Base-by-base conservation (phyloP, 192 early-diverging fungal species). In the Endogone sp. region DNA sequence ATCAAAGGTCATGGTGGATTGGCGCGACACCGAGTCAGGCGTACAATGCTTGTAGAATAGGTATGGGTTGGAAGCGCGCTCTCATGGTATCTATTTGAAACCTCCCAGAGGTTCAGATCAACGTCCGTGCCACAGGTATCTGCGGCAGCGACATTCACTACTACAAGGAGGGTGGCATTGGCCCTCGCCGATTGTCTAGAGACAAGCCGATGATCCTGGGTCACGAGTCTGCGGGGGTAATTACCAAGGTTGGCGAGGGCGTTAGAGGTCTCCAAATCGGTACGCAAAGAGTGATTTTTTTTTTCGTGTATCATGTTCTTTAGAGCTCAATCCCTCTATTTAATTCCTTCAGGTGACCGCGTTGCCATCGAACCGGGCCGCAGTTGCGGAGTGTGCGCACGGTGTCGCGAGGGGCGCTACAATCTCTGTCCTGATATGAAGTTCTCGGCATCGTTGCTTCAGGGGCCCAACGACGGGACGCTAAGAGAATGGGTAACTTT, bases 321-420 rank as follows among this genome's bases (percentile, higher is more conserved):
- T 11, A n/a, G 11, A 11, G 55, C 11, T n/a, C 55, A n/a, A 56
- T n/a, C 11, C 37, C 37, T 49, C 16, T 49, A 49, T 49, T n/a
- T n/a, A n/a, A 1, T 16, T 16, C 16, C 0, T 60, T 10, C 27
- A 60, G 59, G 59, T 28, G 75, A 77, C 54, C 28, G 56, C 22
- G 75, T 77, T n/a, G 70, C 67, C 2, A 65, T 77, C 32, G 75
- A 77, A 59, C 74, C 74, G 26, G 71, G 70, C 3, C 29, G n/a
- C 27, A 64, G 57, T 23, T 77, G 67, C 44, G 60, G 56, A 28
- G 64, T 16, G 3, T 72, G 69, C 37, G 55, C 62, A 16, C 71
- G 62, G n/a, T 73, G 70, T 49, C 32, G 49, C 44, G 30, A 59
- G 22, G 70, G 69, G 1, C 56, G 59, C 20, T 73, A 75, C 49